Percentiles rank a stretch among this genome's conserved stretches.
Evolutionary conservation across 495 filamentous ascomycete genomes (phyloP).

Genomic region (Neurospora cerealis): DNA sequence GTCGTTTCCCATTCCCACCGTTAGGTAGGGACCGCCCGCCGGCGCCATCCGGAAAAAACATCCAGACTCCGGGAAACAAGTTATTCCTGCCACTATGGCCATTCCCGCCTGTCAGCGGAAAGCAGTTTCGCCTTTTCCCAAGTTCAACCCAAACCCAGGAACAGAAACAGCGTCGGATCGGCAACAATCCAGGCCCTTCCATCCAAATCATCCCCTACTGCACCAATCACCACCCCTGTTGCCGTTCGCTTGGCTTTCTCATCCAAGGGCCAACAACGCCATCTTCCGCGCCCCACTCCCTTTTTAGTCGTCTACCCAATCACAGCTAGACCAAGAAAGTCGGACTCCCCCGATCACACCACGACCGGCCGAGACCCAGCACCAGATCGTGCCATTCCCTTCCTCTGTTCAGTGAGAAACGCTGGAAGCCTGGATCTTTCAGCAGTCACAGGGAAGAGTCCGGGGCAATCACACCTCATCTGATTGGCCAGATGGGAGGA

Average conservation of each 20-base stretch:
- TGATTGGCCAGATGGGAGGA: background rate
- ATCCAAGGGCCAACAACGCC: background rate
- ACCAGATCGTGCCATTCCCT: constrained; percentile 4
- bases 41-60: background rate
- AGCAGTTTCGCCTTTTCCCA: background rate
- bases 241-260: background rate
- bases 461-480: background rate
- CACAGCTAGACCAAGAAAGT: background rate
- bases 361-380: constrained; percentile 1
- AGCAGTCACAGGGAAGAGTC: background rate
- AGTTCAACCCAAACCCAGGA: background rate
- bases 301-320: background rate
- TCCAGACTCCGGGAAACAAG: background rate
- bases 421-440: background rate
- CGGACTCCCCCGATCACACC: constrained; percentile 11
- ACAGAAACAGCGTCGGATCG: background rate
- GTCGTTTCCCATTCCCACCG: background rate
- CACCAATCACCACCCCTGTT: background rate
- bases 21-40: background rate
- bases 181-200: background rate
- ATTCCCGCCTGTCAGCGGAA: background rate
- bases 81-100: background rate
- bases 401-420: no score
- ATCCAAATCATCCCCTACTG: background rate
- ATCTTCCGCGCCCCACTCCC: background rate